Base-by-base conservation (phyloP, 306 rosid genomes). In the Cicer arietinum region DNA sequence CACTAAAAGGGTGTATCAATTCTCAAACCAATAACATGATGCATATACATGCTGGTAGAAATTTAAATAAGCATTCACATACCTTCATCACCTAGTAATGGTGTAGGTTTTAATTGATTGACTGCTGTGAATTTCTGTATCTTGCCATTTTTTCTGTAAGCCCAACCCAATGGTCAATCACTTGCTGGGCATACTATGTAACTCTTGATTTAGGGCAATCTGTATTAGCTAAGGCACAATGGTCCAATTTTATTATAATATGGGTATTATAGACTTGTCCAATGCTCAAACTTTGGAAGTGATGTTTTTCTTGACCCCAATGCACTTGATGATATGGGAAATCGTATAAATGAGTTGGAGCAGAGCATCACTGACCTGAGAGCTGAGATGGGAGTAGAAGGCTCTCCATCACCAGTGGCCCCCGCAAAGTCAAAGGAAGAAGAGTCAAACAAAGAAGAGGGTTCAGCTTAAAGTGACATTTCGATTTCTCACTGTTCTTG, bases 301-400 rank as follows among this genome's bases (percentile, higher is more conserved):
- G 63, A 41, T 78, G 83, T 80, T 88, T 78, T 89, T 66, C 88
- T 94, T 94, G 75, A 94, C 96, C 41, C 40, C 72, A 59, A 59
- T 84, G 86, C 84, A 94, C 99, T 94, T 43, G 98, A 94, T 75
- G 99, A 94, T 79, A 92, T 92, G 98, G 99, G 99, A 66, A 66
- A 51, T 82, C 96, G 99, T 51, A 95, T 95, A 71, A 90, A 86
- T 59, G 99, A 95, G 77, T 76, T 95, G 95, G 99, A 95, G 86
- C 88, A 86, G 67, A 95, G 98, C 90, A 86, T 95, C 80, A 90
- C 82, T 7, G 97, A 95, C 63, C 80, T 95, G 35, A 89, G 86
- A 80, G 75, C 91, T 46, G 99, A 94, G 87, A 94, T 94, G 93
- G 99, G 99, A 12, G 89, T 92, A 35, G 99, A 94, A 88, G 65